phyloP scores from a whole-genome alignment of 73 alveolate species.

The Effrenium voratum region DNA sequence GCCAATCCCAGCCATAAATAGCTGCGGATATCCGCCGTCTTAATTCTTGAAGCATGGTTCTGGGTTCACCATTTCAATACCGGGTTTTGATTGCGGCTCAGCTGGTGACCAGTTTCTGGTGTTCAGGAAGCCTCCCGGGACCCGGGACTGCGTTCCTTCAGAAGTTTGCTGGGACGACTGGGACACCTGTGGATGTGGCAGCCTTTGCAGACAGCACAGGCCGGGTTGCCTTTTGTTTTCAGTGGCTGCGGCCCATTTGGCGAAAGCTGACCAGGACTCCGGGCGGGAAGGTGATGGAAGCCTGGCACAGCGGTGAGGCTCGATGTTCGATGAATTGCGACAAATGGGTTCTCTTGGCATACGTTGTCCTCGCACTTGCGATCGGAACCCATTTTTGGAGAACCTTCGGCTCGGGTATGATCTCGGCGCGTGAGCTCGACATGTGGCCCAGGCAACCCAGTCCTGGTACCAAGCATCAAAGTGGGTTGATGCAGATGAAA shows the following conservation, averaged over 20 bases:
- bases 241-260: not conserved
- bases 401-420: no score
- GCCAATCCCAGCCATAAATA: no score
- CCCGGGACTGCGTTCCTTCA: conserved; percentile 73
- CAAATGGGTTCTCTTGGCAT: not conserved
- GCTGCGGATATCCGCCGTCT: no score
- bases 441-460: not conserved
- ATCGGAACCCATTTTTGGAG: no score
- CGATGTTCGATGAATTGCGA: no score
- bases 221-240: not conserved
- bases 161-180: conserved; percentile 52
- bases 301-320: no score
- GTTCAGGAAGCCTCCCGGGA: conserved; percentile 67
- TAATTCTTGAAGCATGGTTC: no score
- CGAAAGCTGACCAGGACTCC: no score
- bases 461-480: conserved; percentile 58
- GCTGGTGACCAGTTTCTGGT: not conserved
- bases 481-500: conserved; percentile 30
- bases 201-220: conserved; percentile 73
- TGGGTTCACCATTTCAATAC: no score
- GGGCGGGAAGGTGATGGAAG: no score
- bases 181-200: conserved; percentile 88
- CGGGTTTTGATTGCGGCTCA: not conserved
- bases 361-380: not conserved
- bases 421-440: no score